These are phyloP conservation scores for Globisporangium ultimum DNA, from an alignment of 352 stramenopile species.

Conservation along the genomic window DNA sequence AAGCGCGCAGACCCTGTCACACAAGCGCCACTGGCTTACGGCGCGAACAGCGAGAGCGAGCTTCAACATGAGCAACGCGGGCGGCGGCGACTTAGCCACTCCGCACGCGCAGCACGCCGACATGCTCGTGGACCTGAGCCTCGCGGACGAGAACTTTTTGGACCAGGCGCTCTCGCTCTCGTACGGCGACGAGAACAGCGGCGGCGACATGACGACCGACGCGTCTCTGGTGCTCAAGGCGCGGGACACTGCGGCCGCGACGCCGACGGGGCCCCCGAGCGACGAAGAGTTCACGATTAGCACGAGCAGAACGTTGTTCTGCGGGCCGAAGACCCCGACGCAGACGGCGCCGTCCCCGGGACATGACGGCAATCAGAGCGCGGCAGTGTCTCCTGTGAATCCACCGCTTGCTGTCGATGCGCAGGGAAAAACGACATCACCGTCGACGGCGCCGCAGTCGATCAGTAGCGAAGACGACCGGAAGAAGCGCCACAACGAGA, in stretches of 20 bases:
- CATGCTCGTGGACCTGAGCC: conserved; percentile 10
- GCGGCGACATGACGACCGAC: neutral
- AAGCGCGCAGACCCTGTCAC: too few species aligned
- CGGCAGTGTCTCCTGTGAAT: neutral
- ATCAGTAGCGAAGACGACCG: conserved; percentile 30
- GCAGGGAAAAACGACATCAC: neutral
- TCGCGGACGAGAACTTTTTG: neutral
- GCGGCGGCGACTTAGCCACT: too few species aligned
- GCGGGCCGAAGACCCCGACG: too few species aligned
- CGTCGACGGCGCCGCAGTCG: neutral
- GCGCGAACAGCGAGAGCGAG: too few species aligned
- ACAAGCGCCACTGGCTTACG: too few species aligned
- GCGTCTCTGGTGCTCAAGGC: neutral
- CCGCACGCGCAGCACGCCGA: conserved; percentile 1
- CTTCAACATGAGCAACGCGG: too few species aligned
- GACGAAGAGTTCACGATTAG: conserved; percentile 5
- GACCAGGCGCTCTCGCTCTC: conserved; percentile 7
- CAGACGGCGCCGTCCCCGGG: too few species aligned
- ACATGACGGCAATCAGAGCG: neutral
- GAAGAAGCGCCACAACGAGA: conserved; percentile 53
- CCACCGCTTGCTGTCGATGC: neutral
- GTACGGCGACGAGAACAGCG: conserved; percentile 4
- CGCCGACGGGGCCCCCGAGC: neutral
- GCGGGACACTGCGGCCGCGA: neutral
- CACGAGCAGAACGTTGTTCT: neutral